These are phyloP conservation scores for Calonectria fujianensis DNA, from an alignment of 2,329 filamentous ascomycete genomes.

Conservation along the genomic window DNA sequence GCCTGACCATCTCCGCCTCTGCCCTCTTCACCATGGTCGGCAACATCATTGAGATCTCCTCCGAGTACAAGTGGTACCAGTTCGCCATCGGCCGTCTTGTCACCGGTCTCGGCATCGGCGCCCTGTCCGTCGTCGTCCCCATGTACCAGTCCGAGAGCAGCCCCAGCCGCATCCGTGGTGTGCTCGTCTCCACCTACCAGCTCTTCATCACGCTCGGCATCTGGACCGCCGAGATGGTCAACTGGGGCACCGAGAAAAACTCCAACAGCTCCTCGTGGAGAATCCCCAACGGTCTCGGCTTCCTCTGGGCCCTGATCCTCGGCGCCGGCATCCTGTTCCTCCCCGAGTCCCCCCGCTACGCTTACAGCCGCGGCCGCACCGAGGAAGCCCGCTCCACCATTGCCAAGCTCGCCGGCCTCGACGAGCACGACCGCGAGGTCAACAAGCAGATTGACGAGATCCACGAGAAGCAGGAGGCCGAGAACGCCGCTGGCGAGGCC, in stretches of 20 bases:
- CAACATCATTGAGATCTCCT: slow-evolving; percentile 78
- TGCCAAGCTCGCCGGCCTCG: slow-evolving; percentile 66
- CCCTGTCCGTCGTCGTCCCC: slow-evolving; percentile 77
- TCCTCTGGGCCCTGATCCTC: slow-evolving; percentile 73
- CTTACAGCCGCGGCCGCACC: slow-evolving; percentile 66
- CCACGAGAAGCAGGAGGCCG: slow-evolving; percentile 69
- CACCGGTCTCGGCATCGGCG: slow-evolving; percentile 80
- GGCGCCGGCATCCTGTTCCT: slow-evolving; percentile 70
- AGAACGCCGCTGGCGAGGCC: slow-evolving; percentile 65
- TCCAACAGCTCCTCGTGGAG: slow-evolving; percentile 74
- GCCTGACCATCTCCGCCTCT: slow-evolving; percentile 76
- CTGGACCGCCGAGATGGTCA: slow-evolving; percentile 74
- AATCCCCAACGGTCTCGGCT: slow-evolving; percentile 75
- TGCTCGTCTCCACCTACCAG: slow-evolving; percentile 79
- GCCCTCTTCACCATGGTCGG: slow-evolving; percentile 79
- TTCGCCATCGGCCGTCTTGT: slow-evolving; percentile 79
- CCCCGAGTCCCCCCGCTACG: slow-evolving; percentile 73
- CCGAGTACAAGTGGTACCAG: slow-evolving; percentile 75
- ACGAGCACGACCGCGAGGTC: slow-evolving; percentile 63
- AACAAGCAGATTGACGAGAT: slow-evolving; percentile 72
- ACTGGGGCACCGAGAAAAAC: slow-evolving; percentile 74
- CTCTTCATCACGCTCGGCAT: slow-evolving; percentile 82
- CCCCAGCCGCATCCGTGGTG: slow-evolving; percentile 78
- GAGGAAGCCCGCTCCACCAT: slow-evolving; percentile 70
- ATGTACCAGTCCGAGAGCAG: slow-evolving; percentile 82